Conservation (phyloP, 352 stramenopile genomes). For the Lagenidium sp. region DNA sequence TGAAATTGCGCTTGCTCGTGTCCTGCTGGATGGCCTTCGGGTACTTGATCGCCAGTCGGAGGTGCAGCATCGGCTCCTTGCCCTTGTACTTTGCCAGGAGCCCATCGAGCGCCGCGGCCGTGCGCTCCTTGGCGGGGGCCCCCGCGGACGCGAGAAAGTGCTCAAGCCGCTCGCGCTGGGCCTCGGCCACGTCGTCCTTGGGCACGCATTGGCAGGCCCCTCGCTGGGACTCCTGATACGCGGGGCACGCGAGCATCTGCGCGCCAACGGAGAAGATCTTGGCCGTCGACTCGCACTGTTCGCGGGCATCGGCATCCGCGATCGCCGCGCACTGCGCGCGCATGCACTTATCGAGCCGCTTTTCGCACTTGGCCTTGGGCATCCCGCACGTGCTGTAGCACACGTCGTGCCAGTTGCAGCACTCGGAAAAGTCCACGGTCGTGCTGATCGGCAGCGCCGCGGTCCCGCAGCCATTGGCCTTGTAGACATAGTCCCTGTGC, state of each 20-base stretch:
- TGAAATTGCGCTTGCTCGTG: slow-evolving; percentile 5
- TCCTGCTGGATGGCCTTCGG: slow-evolving; percentile 27
- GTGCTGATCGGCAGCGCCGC: slow-evolving; percentile 39
- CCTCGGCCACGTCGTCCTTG: slow-evolving; percentile 10
- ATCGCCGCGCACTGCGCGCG: slow-evolving; percentile 32
- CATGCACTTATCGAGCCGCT: slow-evolving; percentile 68
- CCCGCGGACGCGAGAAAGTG: slow-evolving; percentile 42
- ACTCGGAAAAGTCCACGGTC: slow-evolving; percentile 42
- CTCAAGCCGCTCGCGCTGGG: slow-evolving; percentile 35
- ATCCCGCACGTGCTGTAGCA: slow-evolving; percentile 80
- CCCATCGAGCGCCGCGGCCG: slow-evolving; percentile 27
- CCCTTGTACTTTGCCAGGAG: slow-evolving; percentile 60
- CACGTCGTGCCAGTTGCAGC: slow-evolving; percentile 79
- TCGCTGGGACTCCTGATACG: slow-evolving; percentile 53
- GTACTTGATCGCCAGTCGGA: slow-evolving; percentile 44
- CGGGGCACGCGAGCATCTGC: slow-evolving; percentile 60
- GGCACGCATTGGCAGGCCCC: slow-evolving; percentile 60
- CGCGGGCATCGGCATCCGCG: slow-evolving; percentile 5
- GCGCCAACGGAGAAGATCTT: slow-evolving; percentile 58
- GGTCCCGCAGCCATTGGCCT: slow-evolving; percentile 67
- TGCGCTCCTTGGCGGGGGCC: slow-evolving; percentile 27
- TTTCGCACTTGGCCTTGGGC: slow-evolving; percentile 60
- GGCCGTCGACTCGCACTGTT: slow-evolving; percentile 49
- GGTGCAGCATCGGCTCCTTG: slow-evolving; percentile 42
- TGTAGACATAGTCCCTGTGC: slow-evolving; percentile 59